These are phyloP conservation scores for Agaricus subrufescens DNA, from an alignment of 768 basidiomycete species.

Conservation along the genomic window DNA sequence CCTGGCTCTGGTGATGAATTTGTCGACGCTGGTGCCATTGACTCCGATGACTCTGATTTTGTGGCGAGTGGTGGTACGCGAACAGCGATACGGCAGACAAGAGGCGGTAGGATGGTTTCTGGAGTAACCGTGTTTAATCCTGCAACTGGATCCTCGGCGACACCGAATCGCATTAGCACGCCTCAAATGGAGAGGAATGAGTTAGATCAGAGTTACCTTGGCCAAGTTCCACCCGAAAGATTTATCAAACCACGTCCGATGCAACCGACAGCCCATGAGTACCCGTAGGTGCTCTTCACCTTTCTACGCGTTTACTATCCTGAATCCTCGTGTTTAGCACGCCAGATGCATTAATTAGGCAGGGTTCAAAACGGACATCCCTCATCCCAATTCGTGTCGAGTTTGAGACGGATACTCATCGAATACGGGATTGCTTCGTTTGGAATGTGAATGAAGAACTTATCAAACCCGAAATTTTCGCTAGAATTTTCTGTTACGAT, in stretches of 20 bases:
- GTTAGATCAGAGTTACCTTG: slow-evolving; percentile 86
- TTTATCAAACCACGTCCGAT: slow-evolving; percentile 64
- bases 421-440: slow-evolving; percentile 91
- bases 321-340: slow-evolving; percentile 38
- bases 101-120: slow-evolving; percentile 34
- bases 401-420: slow-evolving; percentile 86
- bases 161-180: slow-evolving; percentile 17
- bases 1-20: slow-evolving; percentile 80
- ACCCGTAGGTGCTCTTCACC: slow-evolving; percentile 54
- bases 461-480: slow-evolving; percentile 83
- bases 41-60: slow-evolving; percentile 84
- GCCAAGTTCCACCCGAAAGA: slow-evolving; percentile 74
- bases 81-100: slow-evolving; percentile 47
- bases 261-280: slow-evolving; percentile 60
- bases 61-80: slow-evolving; percentile 59
- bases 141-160: slow-evolving; percentile 34
- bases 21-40: slow-evolving; percentile 75
- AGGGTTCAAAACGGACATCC: slow-evolving; percentile 46
- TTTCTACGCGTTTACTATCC: background rate
- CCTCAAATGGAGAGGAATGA: slow-evolving; percentile 46
- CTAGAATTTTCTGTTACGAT: slow-evolving; percentile 83
- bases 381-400: slow-evolving; percentile 94
- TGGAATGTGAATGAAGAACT: slow-evolving; percentile 93
- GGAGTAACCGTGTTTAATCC: slow-evolving; percentile 56
- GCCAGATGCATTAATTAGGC: slow-evolving; percentile 56